phyloP scores from a whole-genome alignment of 1,139 yeast genomes.

The Geotrichum bryndzae region DNA sequence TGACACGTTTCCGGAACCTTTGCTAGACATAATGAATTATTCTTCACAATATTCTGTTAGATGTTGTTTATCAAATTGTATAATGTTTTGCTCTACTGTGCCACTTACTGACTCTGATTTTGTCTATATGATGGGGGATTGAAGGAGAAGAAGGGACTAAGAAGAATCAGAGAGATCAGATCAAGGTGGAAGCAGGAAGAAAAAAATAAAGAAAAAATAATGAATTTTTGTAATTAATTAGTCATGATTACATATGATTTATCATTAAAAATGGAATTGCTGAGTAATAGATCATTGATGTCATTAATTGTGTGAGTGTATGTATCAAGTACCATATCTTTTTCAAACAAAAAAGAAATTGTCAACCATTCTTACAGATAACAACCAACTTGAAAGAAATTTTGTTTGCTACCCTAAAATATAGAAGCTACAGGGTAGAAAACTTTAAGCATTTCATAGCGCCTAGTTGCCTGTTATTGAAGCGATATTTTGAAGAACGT shows the following conservation, averaged over 20 bases:
- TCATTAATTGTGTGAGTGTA: background rate
- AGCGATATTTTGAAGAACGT: no score
- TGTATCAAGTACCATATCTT: background rate
- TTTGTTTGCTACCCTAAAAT: no score
- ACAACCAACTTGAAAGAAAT: background rate
- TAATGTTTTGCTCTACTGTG: background rate
- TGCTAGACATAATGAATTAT: conserved; percentile 6
- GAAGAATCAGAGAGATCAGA: background rate
- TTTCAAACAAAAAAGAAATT: no score
- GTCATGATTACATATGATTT: background rate
- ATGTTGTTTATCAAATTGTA: background rate
- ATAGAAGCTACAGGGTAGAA: no score
- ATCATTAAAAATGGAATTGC: background rate
- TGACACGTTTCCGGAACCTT: conserved; percentile 42
- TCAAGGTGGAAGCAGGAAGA: background rate
- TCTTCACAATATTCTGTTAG: background rate
- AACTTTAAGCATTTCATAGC: no score
- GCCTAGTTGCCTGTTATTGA: no score
- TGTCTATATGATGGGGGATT: background rate
- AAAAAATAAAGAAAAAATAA: background rate
- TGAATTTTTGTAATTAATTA: background rate
- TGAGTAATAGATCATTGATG: background rate
- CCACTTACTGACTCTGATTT: background rate
- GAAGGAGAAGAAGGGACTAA: background rate
- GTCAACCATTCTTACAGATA: background rate